These are phyloP conservation scores for Leptodermis oblonga DNA, from an alignment of 257 asterid genomes.

Conservation along the genomic window DNA sequence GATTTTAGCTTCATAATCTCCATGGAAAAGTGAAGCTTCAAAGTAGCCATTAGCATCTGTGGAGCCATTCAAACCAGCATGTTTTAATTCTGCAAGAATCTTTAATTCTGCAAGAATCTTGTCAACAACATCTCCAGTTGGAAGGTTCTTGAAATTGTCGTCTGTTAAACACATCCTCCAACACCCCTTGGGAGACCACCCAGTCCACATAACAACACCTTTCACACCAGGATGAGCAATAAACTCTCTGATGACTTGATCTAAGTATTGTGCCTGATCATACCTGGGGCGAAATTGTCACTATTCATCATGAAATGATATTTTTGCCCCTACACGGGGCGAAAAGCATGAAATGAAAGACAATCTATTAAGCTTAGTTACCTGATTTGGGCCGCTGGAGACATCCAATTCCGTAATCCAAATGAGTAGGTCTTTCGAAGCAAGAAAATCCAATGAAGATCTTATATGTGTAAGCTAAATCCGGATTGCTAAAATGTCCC, in stretches of 20 bases:
- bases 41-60: conserved; percentile 40
- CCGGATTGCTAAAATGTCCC: conserved; percentile 22
- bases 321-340: too few relatives aligned
- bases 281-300: neutral
- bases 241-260: conserved; percentile 47
- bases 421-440: conserved; percentile 35
- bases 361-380: neutral
- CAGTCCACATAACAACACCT: conserved; percentile 53
- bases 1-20: conserved; percentile 19
- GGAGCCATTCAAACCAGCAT: conserved; percentile 31
- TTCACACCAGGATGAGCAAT: conserved; percentile 46
- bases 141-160: conserved; percentile 31
- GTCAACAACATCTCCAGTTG: conserved; percentile 40
- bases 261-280: conserved; percentile 42
- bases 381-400: conserved; percentile 20
- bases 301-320: neutral
- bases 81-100: too few relatives aligned
- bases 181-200: conserved; percentile 40
- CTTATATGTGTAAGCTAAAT: conserved; percentile 18
- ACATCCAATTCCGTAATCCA: conserved; percentile 40
- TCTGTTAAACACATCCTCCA: conserved; percentile 69
- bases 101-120: conserved; percentile 40
- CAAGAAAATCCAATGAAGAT: conserved; percentile 29
- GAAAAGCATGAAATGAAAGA: neutral
- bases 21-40: conserved; percentile 26